Base-by-base conservation (phyloP, 495 filamentous ascomycete genomes). In the Aspergillus bridgeri region DNA sequence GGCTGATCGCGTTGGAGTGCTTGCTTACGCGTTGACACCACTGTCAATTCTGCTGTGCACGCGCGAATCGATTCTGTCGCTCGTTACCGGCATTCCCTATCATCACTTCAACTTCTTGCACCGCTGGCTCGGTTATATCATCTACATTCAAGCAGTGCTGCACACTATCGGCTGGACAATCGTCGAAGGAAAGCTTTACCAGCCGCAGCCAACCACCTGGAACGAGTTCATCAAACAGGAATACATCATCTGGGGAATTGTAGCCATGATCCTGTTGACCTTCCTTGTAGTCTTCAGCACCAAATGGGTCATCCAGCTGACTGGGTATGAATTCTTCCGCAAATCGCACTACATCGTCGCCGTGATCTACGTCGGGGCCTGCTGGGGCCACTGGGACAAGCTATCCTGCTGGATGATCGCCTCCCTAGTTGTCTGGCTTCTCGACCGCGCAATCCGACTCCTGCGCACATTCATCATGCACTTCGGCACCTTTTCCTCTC, bases 71-170 rank as follows among this genome's bases (percentile, higher is more conserved):
- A 69, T 88, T 3, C 79, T 89, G 4, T 82, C 78, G 1, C 56
- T 86, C 24, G 56, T 86, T 46, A 88, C 84, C 0, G 85, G 87
- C 6, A 68, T 88, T 4, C 84, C 86, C 0, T 88, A 89, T 60
- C 83, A 87, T 56, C 79, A 77, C 51, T 88, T 89, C 73, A 83
- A 86, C 70, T 88, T 89, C 67, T 71, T 90, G 22, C 86, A 88
- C 63, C 80, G 83, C 23, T 87, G 83, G 84, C 67, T 79, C 2
- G 86, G 86, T 1, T 81, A 82, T 44, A 80, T 88, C 57, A 87
- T 88, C 59, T 77, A 86, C 48, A 64, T 83, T 1, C 85, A 87
- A 54, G 75, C 77, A 13, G 69, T 79, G 42, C 68, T 89, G 6
- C 87, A 89, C 63, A 88, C 86, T 5, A 71, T 88, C n/a, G 76